A percentile compares a stretch with the other conserved stretches of the same genome.
Conservation (phyloP, 177 flowering plant species). For the Vitis hybrid region DNA sequence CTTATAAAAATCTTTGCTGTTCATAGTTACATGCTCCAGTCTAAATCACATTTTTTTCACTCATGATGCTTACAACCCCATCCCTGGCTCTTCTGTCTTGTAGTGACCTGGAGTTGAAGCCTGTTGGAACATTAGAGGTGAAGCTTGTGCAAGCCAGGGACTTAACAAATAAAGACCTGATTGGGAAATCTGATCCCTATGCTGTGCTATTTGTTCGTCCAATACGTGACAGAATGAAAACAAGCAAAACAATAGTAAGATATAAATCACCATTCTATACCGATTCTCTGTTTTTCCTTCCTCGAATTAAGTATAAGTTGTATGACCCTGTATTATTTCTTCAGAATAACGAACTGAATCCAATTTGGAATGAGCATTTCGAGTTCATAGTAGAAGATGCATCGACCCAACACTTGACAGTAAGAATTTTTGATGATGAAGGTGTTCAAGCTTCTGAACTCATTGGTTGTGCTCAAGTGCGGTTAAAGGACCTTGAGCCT, state of each 20-base stretch:
- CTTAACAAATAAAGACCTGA: conserved; percentile 78
- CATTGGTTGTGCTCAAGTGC: conserved; percentile 80
- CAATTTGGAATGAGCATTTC: conserved; percentile 97
- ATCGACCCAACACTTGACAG: conserved; percentile 81
- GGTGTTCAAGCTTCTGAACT: conserved; percentile 86
- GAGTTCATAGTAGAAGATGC: conserved; percentile 89
- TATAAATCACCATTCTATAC: background rate
- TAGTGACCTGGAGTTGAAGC: conserved; percentile 85
- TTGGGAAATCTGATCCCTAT: conserved; percentile 89
- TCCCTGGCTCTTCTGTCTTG: background rate
- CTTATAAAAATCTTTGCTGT: background rate
- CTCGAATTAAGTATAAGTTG: too few species aligned
- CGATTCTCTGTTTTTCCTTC: background rate
- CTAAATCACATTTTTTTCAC: background rate
- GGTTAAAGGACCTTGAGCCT: conserved; percentile 69
- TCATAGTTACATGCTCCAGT: background rate
- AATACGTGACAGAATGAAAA: conserved; percentile 69
- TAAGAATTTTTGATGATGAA: conserved; percentile 86
- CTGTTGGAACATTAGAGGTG: conserved; percentile 84
- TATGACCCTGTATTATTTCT: conserved; percentile 6
- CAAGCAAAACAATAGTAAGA: conserved; percentile 83
- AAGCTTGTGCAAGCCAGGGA: conserved; percentile 96
- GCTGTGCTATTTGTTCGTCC: conserved; percentile 75
- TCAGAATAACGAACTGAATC: conserved; percentile 89
- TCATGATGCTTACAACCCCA: background rate